Base-by-base conservation (phyloP, 2,329 filamentous ascomycete species). In the Alternaria sp. region DNA sequence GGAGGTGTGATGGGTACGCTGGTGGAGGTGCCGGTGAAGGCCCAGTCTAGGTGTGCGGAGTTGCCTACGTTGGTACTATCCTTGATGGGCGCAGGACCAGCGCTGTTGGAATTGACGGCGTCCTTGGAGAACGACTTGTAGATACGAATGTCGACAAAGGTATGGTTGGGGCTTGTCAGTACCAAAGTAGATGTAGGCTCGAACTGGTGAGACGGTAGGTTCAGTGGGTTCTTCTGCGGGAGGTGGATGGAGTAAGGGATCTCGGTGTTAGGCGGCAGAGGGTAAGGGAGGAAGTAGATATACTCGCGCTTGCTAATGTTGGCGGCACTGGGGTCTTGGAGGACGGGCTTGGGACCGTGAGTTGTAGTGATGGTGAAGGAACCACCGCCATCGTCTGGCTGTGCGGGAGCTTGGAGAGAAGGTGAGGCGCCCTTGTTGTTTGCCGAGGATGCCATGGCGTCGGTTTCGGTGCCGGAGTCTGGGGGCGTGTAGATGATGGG, bases 141-240 rank as follows among this genome's bases (percentile, higher is more conserved):
- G 55, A 90, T 81, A 44, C 90, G 86, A 21, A 91, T 74, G 71
- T 92, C 90, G 41, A 91, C 85, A 72, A 90, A 92, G 41, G 82
- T 84, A 28, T 81, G 81, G 25, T 76, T 74, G 1, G 87, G 85
- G 3, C 87, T 87, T 0, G 89, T 91, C 49, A 92, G 80, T 12
- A 92, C 90, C 5, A 90, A 73, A 0, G 89, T 91, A 2, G 84
- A 85, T 0, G 89, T 92, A 15, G 87, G 87, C 75, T 92, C 89
- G 54, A 73, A 70, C 21, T 70, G 59, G 25, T 49, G 55, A 6
- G 60, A 43, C 0, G 68, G 64, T 0, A 74, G 65, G 45, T 72
- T 67, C 12, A 78, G 71, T 0, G 75, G 72, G 61, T 79, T 77
- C 20, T 30, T 53, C 25, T 58, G 3, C 0, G 75, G 75, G 15